Evolutionary conservation across 805 yeast species (phyloP).

Genomic region (Debaryomyces castellii): DNA sequence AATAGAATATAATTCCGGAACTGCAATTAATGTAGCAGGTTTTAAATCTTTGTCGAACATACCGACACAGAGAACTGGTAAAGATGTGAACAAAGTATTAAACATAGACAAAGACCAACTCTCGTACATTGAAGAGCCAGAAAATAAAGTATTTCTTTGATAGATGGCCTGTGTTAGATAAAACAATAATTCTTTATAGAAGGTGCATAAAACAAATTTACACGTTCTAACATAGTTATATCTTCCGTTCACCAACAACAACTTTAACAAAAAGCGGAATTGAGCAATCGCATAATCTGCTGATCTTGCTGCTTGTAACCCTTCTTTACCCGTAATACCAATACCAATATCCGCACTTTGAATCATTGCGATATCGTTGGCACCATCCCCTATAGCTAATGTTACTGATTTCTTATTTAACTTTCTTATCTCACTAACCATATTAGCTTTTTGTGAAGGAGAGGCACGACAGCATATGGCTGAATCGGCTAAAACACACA

Average conservation of each 20-base stretch:
- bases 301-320: conserved; percentile 92
- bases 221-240: conserved; percentile 92
- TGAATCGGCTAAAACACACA: conserved; percentile 85
- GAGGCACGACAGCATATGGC: conserved; percentile 95
- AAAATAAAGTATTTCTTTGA: conserved; percentile 82
- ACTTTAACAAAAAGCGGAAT: conserved; percentile 77
- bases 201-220: conserved; percentile 88
- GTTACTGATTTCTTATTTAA: conserved; percentile 71
- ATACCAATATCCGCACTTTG: conserved; percentile 98
- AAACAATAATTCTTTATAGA: conserved; percentile 89
- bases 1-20: conserved; percentile 81
- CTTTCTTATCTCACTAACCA: conserved; percentile 82
- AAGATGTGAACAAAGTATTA: conserved; percentile 90
- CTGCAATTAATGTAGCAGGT: conserved; percentile 85
- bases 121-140: conserved; percentile 92
- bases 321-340: conserved; percentile 97
- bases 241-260: conserved; percentile 90
- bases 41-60: conserved; percentile 89
- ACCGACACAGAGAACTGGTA: conserved; percentile 91
- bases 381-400: conserved; percentile 97
- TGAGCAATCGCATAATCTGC: conserved; percentile 96
- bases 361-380: conserved; percentile 98
- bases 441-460: conserved; percentile 91
- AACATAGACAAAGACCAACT: conserved; percentile 97
- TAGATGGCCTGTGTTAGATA: conserved; percentile 85